Evolutionary conservation across 148 eudicot genomes (phyloP).

Genomic region (Camellia sinensis): DNA sequence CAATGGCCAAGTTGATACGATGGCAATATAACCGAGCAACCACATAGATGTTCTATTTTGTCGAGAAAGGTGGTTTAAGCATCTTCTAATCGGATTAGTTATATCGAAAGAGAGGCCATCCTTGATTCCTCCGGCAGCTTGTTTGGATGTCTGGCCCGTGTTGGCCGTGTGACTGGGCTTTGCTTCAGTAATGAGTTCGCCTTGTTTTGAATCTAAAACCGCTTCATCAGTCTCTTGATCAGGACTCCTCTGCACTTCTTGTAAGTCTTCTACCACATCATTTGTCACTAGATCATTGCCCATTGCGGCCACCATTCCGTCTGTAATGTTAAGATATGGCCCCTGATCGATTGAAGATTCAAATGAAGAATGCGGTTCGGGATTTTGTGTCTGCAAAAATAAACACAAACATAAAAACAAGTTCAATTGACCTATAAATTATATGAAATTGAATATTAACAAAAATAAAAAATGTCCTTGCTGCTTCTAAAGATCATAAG

Average conservation of each 20-base stretch:
- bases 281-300: slow-evolving; percentile 36
- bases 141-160: slow-evolving; percentile 18
- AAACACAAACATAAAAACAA: not conserved
- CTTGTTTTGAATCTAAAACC: slow-evolving; percentile 23
- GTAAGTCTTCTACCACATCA: slow-evolving; percentile 25
- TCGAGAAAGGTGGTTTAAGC: slow-evolving; percentile 54
- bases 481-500: too few relatives aligned
- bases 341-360: slow-evolving; percentile 66
- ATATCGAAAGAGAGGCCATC: slow-evolving; percentile 15
- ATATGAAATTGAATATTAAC: not conserved
- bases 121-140: slow-evolving; percentile 16
- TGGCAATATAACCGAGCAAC: slow-evolving; percentile 69
- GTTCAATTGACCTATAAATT: not conserved
- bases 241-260: slow-evolving; percentile 20
- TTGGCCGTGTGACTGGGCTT: slow-evolving; percentile 3
- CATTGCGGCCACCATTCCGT: slow-evolving; percentile 72
- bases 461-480: too few relatives aligned
- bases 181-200: slow-evolving; percentile 24
- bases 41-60: slow-evolving; percentile 63
- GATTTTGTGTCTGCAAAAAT: slow-evolving; percentile 28
- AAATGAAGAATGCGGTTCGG: slow-evolving; percentile 26
- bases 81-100: slow-evolving; percentile 33
- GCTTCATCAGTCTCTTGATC: slow-evolving; percentile 15
- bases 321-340: slow-evolving; percentile 66
- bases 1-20: slow-evolving; percentile 63